A percentile compares a stretch with the other conserved stretches of the same genome.
These are phyloP conservation scores for Peribolospora baueri DNA, from an alignment of 768 basidiomycete genomes.

Conservation along the genomic window DNA sequence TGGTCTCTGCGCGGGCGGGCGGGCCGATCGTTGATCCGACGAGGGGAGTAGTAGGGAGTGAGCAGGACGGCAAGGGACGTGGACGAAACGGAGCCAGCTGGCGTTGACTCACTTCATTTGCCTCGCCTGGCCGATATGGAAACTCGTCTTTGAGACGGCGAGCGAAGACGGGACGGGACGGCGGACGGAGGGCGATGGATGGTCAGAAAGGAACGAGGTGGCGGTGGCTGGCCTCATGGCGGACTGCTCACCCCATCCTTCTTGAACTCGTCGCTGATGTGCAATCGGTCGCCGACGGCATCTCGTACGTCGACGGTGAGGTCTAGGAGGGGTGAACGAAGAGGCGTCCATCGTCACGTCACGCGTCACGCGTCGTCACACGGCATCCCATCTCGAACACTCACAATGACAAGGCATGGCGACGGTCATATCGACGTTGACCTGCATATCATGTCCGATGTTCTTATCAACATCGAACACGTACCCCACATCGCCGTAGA, in stretches of 20 bases:
- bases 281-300: conserved; percentile 74
- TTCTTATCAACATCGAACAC: conserved; percentile 64
- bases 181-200: background rate
- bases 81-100: background rate
- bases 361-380: too few species aligned
- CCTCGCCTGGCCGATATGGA: conserved; percentile 60
- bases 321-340: conserved; percentile 24
- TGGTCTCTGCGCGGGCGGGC: too few species aligned
- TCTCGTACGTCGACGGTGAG: conserved; percentile 75
- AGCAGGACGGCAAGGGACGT: background rate
- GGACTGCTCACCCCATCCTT: conserved; percentile 44
- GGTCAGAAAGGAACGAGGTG: background rate
- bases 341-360: background rate
- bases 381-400: conserved; percentile 17
- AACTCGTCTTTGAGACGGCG: conserved; percentile 31
- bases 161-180: background rate
- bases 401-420: conserved; percentile 80
- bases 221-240: conserved; percentile 11
- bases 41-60: background rate
- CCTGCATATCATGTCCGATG: conserved; percentile 36
- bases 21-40: too few species aligned
- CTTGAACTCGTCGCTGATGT: conserved; percentile 50
- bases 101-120: conserved; percentile 29
- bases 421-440: conserved; percentile 81
- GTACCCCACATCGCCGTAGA: conserved; percentile 82